Evolutionary conservation across 2,329 filamentous ascomycete species (phyloP), one percentile per base, ranked within the genome.

Genomic region (Ophiostoma quercus): DNA sequence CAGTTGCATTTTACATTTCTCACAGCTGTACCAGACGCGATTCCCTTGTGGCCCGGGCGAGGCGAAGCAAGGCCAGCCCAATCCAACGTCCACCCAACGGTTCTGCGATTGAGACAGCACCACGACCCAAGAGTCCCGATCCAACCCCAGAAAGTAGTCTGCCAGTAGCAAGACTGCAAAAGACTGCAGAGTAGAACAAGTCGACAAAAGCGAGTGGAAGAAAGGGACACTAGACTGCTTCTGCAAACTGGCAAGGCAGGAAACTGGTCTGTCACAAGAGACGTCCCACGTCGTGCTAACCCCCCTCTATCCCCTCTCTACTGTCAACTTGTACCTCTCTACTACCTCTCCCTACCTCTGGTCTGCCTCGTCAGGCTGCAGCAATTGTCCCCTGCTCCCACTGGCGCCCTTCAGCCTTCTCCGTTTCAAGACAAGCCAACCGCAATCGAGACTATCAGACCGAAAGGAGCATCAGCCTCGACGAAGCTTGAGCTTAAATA

Each of bases 51-150:
- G 68, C 51, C 39, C 39, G 4, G 65, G 51, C 39, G 63, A 69
- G 68, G 68, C 68, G 68, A 66, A 69, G 68, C 68, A 69, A 39
- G 8, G 14, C 37, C 34, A 34, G 5, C 34, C 34, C 34, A 34
- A 8, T 29, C 39, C 32, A 51, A 16, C 67, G n/a, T 39, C 22
- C 11, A 63, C 37, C 37, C 32, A 63, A 29, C 41, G 14, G 19
- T 7, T 34, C 39, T 41, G 34, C 39, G 39, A 41, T 41, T 41
- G 39, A 41, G 22, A 25, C 19, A 60, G 9, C 12, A 57, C 51
- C 51, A 57, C 25, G 51, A 57, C n/a, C n/a, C 51, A 57, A 16
- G 51, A 57, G 22, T 25, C 8, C 5, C 51, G 11, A 25, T 57
- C 51, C 43, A 19, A 47, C 43, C 43, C 43, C 43, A 47, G 16